phyloP scores from a whole-genome alignment of 225 moss, liverwort and hornwort species.

The Pseudoscleropodium purum region DNA sequence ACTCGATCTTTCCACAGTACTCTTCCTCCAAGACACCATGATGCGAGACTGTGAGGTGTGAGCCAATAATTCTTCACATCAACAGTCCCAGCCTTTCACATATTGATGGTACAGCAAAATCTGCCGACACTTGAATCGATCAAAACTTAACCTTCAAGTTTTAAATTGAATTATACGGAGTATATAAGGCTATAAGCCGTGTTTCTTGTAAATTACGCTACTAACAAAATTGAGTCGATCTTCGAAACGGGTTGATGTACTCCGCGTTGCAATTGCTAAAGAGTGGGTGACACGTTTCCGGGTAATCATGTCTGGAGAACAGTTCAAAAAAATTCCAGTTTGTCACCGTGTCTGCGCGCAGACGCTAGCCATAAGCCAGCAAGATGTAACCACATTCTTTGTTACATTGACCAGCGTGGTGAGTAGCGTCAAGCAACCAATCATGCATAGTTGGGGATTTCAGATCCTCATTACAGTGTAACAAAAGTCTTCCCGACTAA shows the following conservation, averaged over 20 bases:
- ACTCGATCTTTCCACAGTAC: background rate
- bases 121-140: background rate
- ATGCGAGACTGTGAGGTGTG: too few relatives aligned
- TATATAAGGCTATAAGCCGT: too few relatives aligned
- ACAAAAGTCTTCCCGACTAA: background rate
- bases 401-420: background rate
- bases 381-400: background rate
- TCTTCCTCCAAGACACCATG: background rate
- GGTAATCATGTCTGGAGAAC: background rate
- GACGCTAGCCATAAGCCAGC: background rate
- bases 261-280: background rate
- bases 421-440: background rate
- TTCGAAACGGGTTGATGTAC: background rate
- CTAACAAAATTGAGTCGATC: background rate
- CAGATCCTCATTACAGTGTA: too few relatives aligned
- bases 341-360: background rate
- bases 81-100: background rate
- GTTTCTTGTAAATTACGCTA: background rate
- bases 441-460: background rate
- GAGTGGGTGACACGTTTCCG: background rate
- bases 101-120: background rate
- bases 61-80: background rate
- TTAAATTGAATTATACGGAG: too few relatives aligned
- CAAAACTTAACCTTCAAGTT: background rate
- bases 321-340: background rate